Conservation (phyloP, 805 yeast species). For the Cyberlindnera nakhonratchasimensis region DNA sequence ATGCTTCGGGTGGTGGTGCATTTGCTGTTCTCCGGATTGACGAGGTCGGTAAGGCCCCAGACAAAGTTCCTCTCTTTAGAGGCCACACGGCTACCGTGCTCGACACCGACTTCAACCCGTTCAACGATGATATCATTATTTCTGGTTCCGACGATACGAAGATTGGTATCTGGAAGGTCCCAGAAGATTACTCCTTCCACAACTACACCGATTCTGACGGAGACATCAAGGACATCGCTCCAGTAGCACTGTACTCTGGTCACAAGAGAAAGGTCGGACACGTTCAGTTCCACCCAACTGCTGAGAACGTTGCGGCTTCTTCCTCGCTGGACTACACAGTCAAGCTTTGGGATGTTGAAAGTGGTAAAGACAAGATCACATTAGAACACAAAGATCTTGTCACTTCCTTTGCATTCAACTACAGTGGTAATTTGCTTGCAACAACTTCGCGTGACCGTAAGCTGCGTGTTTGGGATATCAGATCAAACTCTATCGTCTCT, state of each 20-base stretch:
- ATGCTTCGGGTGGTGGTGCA: constrained; percentile 95
- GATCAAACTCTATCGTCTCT: constrained; percentile 65
- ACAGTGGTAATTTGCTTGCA: constrained; percentile 82
- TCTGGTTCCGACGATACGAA: constrained; percentile 82
- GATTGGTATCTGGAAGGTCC: constrained; percentile 84
- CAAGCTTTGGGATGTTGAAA: constrained; percentile 83
- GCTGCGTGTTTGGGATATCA: constrained; percentile 87
- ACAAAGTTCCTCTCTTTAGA: constrained; percentile 85
- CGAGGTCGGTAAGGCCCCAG: constrained; percentile 92
- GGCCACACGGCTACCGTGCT: constrained; percentile 95
- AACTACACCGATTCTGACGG: constrained; percentile 52
- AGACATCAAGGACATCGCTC: constrained; percentile 63
- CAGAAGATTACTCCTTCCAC: constrained; percentile 73
- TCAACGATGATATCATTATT: constrained; percentile 67
- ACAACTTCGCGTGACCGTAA: constrained; percentile 90
- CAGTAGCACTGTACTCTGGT: constrained; percentile 70
- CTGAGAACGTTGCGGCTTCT: constrained; percentile 81
- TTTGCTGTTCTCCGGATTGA: constrained; percentile 86
- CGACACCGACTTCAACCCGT: constrained; percentile 95
- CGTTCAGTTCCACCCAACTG: constrained; percentile 84
- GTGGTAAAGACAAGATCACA: constrained; percentile 67
- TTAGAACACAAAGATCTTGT: constrained; percentile 86
- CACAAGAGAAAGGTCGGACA: constrained; percentile 94
- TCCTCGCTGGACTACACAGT: constrained; percentile 88
- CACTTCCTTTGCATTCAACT: constrained; percentile 88